A percentile compares a stretch with the other conserved stretches of the same genome.
Evolutionary conservation across 352 stramenopile species (phyloP).

Genomic region (Pythium volutum): DNA sequence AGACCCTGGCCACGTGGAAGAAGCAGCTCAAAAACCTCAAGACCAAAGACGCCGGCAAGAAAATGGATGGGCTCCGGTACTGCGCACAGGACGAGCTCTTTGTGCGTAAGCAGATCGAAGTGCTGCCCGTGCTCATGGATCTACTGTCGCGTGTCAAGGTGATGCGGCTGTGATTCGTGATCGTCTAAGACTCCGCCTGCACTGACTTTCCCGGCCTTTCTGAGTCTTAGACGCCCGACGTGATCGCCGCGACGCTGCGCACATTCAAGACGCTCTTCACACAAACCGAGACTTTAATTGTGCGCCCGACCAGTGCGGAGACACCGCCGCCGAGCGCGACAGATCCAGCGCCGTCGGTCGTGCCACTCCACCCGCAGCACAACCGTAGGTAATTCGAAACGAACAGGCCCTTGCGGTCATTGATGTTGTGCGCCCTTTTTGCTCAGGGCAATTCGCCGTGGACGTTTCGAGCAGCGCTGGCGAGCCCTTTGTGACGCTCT

Average conservation of each 20-base stretch:
- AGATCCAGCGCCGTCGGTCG: neutral
- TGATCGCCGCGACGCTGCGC: slow-evolving; percentile 22
- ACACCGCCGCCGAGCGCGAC: neutral
- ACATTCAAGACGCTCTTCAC: slow-evolving; percentile 22
- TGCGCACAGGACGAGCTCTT: slow-evolving; percentile 52
- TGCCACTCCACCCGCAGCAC: slow-evolving; percentile 30
- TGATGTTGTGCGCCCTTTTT: neutral
- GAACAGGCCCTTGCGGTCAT: neutral
- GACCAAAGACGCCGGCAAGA: slow-evolving; percentile 63
- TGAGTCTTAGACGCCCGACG: slow-evolving; percentile 16
- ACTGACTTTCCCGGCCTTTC: neutral
- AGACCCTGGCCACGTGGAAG: slow-evolving; percentile 34
- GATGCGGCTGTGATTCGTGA: neutral
- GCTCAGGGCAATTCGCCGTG: slow-evolving; percentile 42
- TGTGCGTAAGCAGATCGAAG: slow-evolving; percentile 48
- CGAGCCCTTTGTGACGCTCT: slow-evolving; percentile 41
- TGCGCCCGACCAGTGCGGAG: neutral
- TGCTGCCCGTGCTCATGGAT: slow-evolving; percentile 44
- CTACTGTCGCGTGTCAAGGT: slow-evolving; percentile 59
- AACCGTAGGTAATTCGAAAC: slow-evolving; percentile 34
- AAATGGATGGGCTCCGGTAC: slow-evolving; percentile 50
- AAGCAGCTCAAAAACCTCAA: slow-evolving; percentile 64
- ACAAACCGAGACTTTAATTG: neutral
- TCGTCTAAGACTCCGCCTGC: neutral
- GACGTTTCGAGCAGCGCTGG: slow-evolving; percentile 30